Evolutionary conservation across 169 alveolate genomes (phyloP).

Genomic region (Miamiensis avidus): DNA sequence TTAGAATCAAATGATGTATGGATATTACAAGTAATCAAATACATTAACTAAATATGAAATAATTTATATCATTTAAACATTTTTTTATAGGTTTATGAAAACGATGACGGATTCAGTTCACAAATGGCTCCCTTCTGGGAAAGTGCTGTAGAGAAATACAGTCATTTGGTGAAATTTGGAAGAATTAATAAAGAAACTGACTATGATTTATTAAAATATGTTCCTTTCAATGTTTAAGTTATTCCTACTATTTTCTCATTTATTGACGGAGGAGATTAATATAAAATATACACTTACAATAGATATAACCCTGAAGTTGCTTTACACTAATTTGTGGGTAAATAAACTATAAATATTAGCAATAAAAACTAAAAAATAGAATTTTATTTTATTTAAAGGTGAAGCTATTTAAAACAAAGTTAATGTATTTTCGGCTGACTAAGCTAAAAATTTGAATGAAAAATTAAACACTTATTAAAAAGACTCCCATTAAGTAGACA

Average conservation of each 20-base stretch:
- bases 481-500: not conserved
- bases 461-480: too few relatives aligned
- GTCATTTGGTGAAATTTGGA: not conserved
- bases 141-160: not conserved
- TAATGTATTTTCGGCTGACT: not conserved
- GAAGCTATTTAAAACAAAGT: not conserved
- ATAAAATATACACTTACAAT: too few relatives aligned
- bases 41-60: not conserved
- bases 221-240: not conserved
- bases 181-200: not conserved
- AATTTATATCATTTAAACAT: too few relatives aligned
- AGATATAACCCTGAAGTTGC: not conserved
- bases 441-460: not conserved
- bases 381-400: too few relatives aligned
- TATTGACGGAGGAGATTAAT: not conserved
- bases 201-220: not conserved
- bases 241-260: not conserved
- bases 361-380: too few relatives aligned
- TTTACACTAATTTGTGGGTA: not conserved
- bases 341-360: too few relatives aligned
- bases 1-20: not conserved
- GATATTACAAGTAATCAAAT: not conserved
- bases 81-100: not conserved
- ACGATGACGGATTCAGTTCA: not conserved
- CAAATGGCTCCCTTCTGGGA: not conserved